These are phyloP conservation scores for Hypoxylon fragiforme DNA, from an alignment of 495 filamentous ascomycete species.

Conservation along the genomic window DNA sequence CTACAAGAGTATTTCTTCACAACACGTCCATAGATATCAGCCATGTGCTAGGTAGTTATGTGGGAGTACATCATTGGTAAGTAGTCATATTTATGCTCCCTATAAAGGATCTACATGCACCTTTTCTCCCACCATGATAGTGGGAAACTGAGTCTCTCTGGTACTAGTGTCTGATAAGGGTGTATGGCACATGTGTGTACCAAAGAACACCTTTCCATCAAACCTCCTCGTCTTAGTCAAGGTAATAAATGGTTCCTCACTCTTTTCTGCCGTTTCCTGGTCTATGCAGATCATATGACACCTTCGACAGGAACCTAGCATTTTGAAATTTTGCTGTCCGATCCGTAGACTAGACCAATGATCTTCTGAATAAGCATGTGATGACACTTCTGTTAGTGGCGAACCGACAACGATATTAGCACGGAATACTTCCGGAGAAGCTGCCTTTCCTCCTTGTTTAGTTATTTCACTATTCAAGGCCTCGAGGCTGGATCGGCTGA, in stretches of 20 bases:
- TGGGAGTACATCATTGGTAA: neutral
- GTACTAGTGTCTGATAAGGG: constrained; percentile 27
- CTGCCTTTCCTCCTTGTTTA: constrained; percentile 57
- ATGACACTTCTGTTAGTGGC: constrained; percentile 8
- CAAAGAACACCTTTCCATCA: constrained; percentile 83
- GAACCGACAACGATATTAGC: constrained; percentile 78
- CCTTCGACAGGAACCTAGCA: constrained; percentile 79
- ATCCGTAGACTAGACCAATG: constrained; percentile 56
- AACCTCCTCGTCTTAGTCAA: constrained; percentile 81
- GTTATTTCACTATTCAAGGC: constrained; percentile 72
- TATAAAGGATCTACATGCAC: constrained; percentile 42
- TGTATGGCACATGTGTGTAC: constrained; percentile 69
- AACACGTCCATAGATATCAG: too few species aligned
- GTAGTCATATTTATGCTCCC: neutral
- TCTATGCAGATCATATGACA: constrained; percentile 97
- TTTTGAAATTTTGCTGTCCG: constrained; percentile 60
- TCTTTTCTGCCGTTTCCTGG: constrained; percentile 74
- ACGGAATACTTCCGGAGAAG: constrained; percentile 71
- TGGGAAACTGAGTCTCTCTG: constrained; percentile 49
- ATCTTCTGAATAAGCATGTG: constrained; percentile 56
- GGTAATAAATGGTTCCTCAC: constrained; percentile 85
- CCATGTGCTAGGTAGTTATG: neutral
- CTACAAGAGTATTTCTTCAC: too few species aligned
- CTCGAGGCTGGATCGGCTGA: constrained; percentile 79
- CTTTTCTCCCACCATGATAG: constrained; percentile 60